These are phyloP conservation scores for Fusarium irregulare DNA, from an alignment of 2,329 filamentous ascomycete species.

Conservation along the genomic window DNA sequence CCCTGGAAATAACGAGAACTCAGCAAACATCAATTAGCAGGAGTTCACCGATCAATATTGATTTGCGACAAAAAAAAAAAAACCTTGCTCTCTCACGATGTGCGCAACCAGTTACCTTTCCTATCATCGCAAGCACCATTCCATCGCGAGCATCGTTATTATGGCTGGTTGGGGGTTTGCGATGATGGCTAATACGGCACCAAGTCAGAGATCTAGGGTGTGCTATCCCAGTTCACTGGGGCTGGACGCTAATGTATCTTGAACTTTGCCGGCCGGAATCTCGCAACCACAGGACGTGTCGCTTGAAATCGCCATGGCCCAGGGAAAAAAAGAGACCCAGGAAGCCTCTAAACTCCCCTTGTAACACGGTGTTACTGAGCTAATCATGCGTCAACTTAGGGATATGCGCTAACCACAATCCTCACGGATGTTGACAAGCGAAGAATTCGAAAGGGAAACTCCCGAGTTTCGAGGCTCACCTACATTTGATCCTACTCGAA, in stretches of 20 bases:
- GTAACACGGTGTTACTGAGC: slow-evolving; percentile 18
- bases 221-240: slow-evolving; percentile 22
- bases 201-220: slow-evolving; percentile 14
- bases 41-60: neutral
- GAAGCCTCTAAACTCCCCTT: slow-evolving; percentile 15
- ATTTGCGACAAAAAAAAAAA: neutral
- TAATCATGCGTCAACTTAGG: slow-evolving; percentile 13
- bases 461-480: slow-evolving; percentile 8
- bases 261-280: slow-evolving; percentile 41
- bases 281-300: slow-evolving; percentile 20
- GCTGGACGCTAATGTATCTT: slow-evolving; percentile 30
- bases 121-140: slow-evolving; percentile 5
- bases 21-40: neutral
- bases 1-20: neutral
- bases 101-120: neutral
- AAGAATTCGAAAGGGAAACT: slow-evolving; percentile 12
- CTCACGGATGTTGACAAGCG: slow-evolving; percentile 19
- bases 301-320: slow-evolving; percentile 28
- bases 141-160: neutral
- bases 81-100: neutral
- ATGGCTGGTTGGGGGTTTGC: slow-evolving; percentile 22
- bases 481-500: slow-evolving; percentile 38
- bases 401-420: slow-evolving; percentile 20
- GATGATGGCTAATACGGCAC: slow-evolving; percentile 15
- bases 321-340: neutral